Percentiles rank a stretch among this genome's conserved stretches.
Conservation (phyloP, 2,329 filamentous ascomycete species). For the Calonectria hawksworthii region DNA sequence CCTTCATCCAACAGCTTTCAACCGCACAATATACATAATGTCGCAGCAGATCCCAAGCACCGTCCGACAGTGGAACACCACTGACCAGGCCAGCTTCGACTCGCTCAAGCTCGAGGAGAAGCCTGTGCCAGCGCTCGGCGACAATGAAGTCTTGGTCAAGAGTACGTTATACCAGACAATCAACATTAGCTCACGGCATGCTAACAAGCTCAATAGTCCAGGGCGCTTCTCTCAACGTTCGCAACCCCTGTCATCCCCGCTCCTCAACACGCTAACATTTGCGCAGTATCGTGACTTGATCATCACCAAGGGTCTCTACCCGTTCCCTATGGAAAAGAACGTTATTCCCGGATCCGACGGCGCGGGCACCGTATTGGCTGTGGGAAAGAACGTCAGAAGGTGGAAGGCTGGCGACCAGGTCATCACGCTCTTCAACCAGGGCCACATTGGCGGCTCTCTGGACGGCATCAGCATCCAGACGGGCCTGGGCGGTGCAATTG, state of each 20-base stretch:
- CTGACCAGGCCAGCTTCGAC: constrained; percentile 64
- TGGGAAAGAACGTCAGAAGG: constrained; percentile 62
- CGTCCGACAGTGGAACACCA: constrained; percentile 70
- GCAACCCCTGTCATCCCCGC: constrained; percentile 17
- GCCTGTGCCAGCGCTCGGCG: constrained; percentile 73
- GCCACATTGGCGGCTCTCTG: constrained; percentile 62
- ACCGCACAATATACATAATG: constrained; percentile 37
- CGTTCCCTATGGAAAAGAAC: constrained; percentile 57
- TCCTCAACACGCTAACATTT: constrained; percentile 11
- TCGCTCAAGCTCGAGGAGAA: constrained; percentile 68
- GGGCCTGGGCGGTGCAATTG: constrained; percentile 76
- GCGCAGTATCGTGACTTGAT: constrained; percentile 65
- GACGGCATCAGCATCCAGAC: constrained; percentile 54
- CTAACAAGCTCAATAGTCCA: constrained; percentile 52
- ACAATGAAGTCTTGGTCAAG: constrained; percentile 80
- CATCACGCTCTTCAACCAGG: constrained; percentile 73
- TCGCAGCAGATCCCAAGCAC: constrained; percentile 53
- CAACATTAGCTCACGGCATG: background rate
- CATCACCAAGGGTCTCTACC: constrained; percentile 64
- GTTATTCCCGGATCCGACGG: constrained; percentile 67
- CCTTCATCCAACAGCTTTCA: background rate
- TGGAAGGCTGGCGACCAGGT: constrained; percentile 68
- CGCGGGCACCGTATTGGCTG: constrained; percentile 66
- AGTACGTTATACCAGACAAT: constrained; percentile 38
- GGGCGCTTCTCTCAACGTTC: constrained; percentile 65